A percentile compares a stretch with the other conserved stretches of the same genome.
These are phyloP conservation scores for Myxozyma geophila DNA, from an alignment of 805 yeast genomes.

Conservation along the genomic window DNA sequence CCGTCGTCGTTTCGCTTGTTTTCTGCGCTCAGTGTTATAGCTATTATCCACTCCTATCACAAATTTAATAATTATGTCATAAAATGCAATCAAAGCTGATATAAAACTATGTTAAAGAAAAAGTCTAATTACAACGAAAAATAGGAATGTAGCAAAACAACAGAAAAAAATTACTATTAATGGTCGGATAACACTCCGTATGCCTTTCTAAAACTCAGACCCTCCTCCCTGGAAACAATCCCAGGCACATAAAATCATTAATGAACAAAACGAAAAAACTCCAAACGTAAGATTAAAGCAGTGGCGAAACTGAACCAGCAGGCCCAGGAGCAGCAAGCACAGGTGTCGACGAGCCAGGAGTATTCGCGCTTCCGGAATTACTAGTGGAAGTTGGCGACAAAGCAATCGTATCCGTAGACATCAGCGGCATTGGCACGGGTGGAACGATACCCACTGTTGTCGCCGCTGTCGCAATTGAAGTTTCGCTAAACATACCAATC, in stretches of 20 bases:
- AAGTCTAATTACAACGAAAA: neutral
- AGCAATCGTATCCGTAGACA: neutral
- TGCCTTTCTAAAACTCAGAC: no score
- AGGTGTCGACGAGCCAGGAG: conserved; percentile 6
- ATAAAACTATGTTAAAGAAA: no score
- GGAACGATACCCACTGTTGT: conserved; percentile 13
- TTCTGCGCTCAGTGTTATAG: no score
- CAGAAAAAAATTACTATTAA: no score
- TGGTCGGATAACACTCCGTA: no score
- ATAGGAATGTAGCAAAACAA: neutral
- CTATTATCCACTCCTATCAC: no score
- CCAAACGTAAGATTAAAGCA: neutral
- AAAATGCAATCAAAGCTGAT: no score
- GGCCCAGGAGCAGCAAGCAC: neutral
- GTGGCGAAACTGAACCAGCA: neutral
- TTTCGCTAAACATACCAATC: conserved; percentile 12
- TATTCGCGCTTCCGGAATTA: conserved; percentile 9
- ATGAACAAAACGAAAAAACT: neutral
- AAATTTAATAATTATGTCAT: no score
- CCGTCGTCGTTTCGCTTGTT: no score
- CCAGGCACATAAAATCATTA: neutral
- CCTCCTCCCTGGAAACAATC: no score
- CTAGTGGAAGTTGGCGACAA: conserved; percentile 14
- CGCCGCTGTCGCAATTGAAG: conserved; percentile 11
- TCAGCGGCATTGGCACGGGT: conserved; percentile 13